phyloP scores from a whole-genome alignment of 805 yeast genomes.

The Candida caryicola region DNA sequence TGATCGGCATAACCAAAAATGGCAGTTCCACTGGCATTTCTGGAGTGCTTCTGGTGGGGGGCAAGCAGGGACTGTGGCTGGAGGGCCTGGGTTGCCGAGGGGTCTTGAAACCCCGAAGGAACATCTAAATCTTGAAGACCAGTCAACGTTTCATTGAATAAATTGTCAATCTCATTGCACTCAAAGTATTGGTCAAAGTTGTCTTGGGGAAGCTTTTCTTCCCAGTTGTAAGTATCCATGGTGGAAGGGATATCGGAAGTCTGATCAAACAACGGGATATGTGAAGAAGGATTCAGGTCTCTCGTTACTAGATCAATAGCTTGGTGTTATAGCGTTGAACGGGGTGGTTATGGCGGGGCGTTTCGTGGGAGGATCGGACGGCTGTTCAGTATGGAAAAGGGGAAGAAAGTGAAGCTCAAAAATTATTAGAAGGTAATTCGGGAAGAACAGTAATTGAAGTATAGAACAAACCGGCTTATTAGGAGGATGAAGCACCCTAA shows the following conservation, averaged over 20 bases:
- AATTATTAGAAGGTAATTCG: too few species aligned
- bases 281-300: neutral
- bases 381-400: too few species aligned
- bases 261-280: neutral
- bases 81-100: slow-evolving; percentile 9
- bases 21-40: slow-evolving; percentile 75
- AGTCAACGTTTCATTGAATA: slow-evolving; percentile 54
- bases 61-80: slow-evolving; percentile 10
- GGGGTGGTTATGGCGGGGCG: too few species aligned
- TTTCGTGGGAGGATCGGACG: too few species aligned
- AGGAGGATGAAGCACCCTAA: neutral
- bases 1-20: slow-evolving; percentile 73
- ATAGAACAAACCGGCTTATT: neutral
- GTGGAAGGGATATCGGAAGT: slow-evolving; percentile 1
- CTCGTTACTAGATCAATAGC: too few species aligned
- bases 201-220: slow-evolving; percentile 51
- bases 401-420: too few species aligned
- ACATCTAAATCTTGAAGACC: slow-evolving; percentile 63
- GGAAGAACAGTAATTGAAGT: neutral
- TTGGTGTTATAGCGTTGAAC: too few species aligned
- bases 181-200: slow-evolving; percentile 48
- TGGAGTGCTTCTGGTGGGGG: slow-evolving; percentile 40
- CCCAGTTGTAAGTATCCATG: slow-evolving; percentile 28
- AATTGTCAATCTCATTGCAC: slow-evolving; percentile 51
- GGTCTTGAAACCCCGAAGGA: slow-evolving; percentile 41